These are phyloP conservation scores for Saccharomyces uvarum DNA, from an alignment of 1,139 yeast species.

Conservation along the genomic window DNA sequence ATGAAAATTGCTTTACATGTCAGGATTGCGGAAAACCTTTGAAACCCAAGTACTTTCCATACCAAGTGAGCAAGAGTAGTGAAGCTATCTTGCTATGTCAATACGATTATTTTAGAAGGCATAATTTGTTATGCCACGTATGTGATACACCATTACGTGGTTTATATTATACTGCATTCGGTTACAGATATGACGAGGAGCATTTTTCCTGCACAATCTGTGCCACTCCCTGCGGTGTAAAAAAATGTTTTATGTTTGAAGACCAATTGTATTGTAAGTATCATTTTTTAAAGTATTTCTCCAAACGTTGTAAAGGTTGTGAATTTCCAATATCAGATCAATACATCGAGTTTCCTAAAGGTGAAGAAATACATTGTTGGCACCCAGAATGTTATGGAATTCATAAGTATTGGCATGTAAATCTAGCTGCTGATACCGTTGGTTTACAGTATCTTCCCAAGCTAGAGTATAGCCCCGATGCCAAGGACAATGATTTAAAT, in stretches of 20 bases:
- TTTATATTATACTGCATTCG: conserved; percentile 88
- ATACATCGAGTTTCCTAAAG: conserved; percentile 84
- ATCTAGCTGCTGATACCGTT: conserved; percentile 56
- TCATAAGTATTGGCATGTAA: conserved; percentile 92
- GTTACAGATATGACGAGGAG: conserved; percentile 86
- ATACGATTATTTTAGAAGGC: conserved; percentile 79
- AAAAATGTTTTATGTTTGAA: conserved; percentile 88
- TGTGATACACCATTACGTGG: conserved; percentile 87
- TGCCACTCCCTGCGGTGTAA: conserved; percentile 78
- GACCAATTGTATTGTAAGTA: conserved; percentile 80
- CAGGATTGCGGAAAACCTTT: conserved; percentile 73
- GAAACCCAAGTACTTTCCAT: conserved; percentile 43
- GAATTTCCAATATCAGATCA: conserved; percentile 85
- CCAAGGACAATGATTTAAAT: conserved; percentile 17
- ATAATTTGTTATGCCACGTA: conserved; percentile 72
- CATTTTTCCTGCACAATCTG: conserved; percentile 92
- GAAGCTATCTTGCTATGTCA: conserved; percentile 77
- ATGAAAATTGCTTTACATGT: conserved; percentile 82
- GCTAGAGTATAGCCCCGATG: conserved; percentile 23
- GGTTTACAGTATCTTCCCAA: conserved; percentile 43
- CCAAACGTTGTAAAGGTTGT: conserved; percentile 91
- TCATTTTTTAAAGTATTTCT: conserved; percentile 79
- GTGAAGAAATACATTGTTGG: conserved; percentile 96
- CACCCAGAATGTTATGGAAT: conserved; percentile 99
- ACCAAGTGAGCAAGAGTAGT: conserved; percentile 35